phyloP scores from a whole-genome alignment of 257 asterid genomes.

The Solanum tarijense region DNA sequence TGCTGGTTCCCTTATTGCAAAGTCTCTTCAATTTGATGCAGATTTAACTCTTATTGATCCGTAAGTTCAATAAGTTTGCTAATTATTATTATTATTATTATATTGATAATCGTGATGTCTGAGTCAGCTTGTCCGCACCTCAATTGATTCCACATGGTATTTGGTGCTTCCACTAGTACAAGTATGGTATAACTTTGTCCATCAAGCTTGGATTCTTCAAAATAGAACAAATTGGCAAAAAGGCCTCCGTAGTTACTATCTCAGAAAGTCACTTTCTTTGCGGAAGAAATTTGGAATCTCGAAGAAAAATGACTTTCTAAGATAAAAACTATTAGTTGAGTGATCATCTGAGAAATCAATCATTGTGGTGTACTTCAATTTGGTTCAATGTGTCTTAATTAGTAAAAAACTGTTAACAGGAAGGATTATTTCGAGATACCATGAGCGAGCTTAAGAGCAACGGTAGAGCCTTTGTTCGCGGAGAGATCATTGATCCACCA shows the following conservation, averaged over 20 bases:
- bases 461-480: constrained; percentile 69
- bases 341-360: too few species aligned
- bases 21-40: constrained; percentile 67
- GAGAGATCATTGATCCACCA: constrained; percentile 69
- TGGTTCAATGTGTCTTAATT: not conserved
- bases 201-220: too few species aligned
- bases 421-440: constrained; percentile 88
- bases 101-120: too few species aligned
- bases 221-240: too few species aligned
- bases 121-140: not conserved
- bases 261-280: not conserved
- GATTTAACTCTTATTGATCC: constrained; percentile 76
- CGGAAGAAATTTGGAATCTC: not conserved
- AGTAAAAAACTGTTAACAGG: constrained; percentile 22
- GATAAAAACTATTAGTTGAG: not conserved
- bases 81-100: too few species aligned
- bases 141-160: too few species aligned
- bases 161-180: not conserved
- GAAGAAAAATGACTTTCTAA: not conserved
- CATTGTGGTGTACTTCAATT: not conserved
- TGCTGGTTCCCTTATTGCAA: constrained; percentile 72
- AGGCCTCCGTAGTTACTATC: not conserved
- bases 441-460: constrained; percentile 62
- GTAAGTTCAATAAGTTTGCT: constrained; percentile 20
- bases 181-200: not conserved